Percentiles rank a stretch among this genome's conserved stretches.
Conservation (phyloP, 2,329 filamentous ascomycete genomes). For the Bimuria novae-zelandiae region DNA sequence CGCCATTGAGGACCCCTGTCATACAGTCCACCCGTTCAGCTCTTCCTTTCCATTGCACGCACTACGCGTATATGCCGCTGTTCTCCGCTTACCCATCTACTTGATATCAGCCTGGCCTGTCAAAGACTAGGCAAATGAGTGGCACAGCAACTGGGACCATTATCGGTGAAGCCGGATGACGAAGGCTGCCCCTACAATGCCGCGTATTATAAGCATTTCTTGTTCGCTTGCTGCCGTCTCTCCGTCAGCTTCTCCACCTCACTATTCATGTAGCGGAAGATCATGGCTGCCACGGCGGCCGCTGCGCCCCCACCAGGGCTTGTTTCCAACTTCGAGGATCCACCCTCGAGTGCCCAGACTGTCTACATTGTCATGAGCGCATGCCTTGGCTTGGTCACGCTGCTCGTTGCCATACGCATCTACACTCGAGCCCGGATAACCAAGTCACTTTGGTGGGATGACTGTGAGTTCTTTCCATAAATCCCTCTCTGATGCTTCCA, state of each 20-base stretch:
- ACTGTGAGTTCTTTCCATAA: background rate
- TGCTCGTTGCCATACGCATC: slow-evolving; percentile 3
- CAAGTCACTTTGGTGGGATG: slow-evolving; percentile 10
- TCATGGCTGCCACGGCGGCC: slow-evolving; percentile 4
- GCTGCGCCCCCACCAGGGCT: slow-evolving; percentile 1
- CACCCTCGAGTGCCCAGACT: slow-evolving; percentile 1
- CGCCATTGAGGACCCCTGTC: background rate
- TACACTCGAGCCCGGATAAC: slow-evolving; percentile 9
- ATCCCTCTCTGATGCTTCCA: too few species aligned
- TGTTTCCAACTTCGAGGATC: background rate
- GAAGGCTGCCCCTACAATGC: background rate
- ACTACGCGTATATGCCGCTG: background rate
- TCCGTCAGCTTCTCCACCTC: background rate
- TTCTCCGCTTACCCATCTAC: background rate
- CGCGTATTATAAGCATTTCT: background rate
- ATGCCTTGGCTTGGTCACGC: slow-evolving; percentile 2
- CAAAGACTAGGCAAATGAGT: background rate
- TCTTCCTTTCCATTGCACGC: background rate
- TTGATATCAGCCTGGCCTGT: background rate
- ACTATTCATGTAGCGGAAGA: background rate
- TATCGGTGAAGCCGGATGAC: background rate
- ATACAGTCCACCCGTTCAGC: background rate
- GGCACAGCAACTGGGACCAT: background rate
- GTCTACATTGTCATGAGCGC: slow-evolving; percentile 9
- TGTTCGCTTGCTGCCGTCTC: slow-evolving; percentile 1